Base-by-base conservation (phyloP, 1,284 basidiomycete species). In the Vanrija humicola region DNA sequence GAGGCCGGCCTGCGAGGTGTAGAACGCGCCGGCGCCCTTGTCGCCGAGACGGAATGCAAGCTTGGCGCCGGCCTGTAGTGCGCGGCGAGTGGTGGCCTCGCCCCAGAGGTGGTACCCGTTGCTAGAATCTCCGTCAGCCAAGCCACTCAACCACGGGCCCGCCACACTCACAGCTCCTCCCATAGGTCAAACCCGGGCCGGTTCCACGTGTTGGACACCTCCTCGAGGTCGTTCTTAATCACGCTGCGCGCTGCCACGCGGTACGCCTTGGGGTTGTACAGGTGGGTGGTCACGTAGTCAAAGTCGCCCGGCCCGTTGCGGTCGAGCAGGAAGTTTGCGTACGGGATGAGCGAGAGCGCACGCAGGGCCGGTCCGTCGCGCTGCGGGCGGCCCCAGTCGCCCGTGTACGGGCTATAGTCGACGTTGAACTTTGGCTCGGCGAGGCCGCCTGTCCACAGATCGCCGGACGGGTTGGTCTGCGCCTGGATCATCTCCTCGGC, bases 371-470 rank as follows among this genome's bases (percentile, higher is more conserved):
- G 80, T 0, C 80, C 80, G 52, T 82, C 80, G 21, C 72, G 61
- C 50, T 81, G 79, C 3, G 79, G 79, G 52, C 79, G 55, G 5
- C 79, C 79, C 79, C 79, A 80, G 39, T 56, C 50, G 6, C 63
- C 75, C 3, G 56, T 63, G 64, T 78, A 80, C 1, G 76, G 63
- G 1, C 63, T 66, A 15, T 77, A 76, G 56, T 79, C 65, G 6
- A 75, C 71, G 25, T 78, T 48, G 60, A 78, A 82, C 66, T 83
- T 83, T 38, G 81, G 81, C 61, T 83, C 81, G n/a, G 78, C 79
- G 19, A 82, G 56, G 0, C 80, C 80, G 9, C 80, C 80, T n/a
- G 63, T 64, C 50, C 48, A 64, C 6, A 78, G 73, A 10, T 74
- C 73, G 9, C 81, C 81, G 1, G 76, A 76, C 0, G 72, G 77